These are phyloP conservation scores for Paecilomyces niveus DNA, from an alignment of 2,329 filamentous ascomycete genomes.

Conservation along the genomic window DNA sequence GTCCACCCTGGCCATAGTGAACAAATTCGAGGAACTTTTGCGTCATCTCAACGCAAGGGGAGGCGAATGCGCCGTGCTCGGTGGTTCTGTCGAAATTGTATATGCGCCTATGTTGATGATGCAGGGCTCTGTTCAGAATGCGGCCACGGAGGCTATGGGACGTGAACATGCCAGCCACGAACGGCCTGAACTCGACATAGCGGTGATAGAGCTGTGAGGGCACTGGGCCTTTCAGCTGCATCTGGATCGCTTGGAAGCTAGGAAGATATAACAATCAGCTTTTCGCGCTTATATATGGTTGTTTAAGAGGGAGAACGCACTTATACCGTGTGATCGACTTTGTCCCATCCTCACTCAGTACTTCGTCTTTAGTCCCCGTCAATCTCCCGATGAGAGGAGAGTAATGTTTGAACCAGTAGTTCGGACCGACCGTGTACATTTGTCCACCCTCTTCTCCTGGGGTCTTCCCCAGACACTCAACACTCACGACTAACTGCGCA, in stretches of 20 bases:
- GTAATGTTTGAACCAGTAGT: constrained; percentile 71
- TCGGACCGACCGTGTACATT: constrained; percentile 74
- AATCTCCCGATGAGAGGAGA: constrained; percentile 83
- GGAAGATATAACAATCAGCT: constrained; percentile 3
- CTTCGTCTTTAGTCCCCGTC: constrained; percentile 61
- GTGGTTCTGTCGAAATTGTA: constrained; percentile 83
- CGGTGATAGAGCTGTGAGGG: constrained; percentile 78
- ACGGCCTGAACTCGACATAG: constrained; percentile 86
- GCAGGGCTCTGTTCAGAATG: constrained; percentile 74
- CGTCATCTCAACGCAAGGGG: constrained; percentile 63
- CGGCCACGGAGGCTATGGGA: constrained; percentile 68
- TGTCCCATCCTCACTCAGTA: constrained; percentile 48
- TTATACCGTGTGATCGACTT: constrained; percentile 66
- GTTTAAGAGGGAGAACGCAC: constrained; percentile 41
- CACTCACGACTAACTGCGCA: constrained; percentile 64
- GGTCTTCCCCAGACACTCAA: constrained; percentile 70
- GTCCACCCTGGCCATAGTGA: constrained; percentile 77
- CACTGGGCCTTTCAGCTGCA: constrained; percentile 78
- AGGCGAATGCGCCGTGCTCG: constrained; percentile 60
- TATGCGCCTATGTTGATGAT: constrained; percentile 81
- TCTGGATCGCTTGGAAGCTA: constrained; percentile 87
- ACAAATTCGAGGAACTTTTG: constrained; percentile 77
- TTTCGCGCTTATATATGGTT: neutral
- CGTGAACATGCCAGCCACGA: constrained; percentile 84
- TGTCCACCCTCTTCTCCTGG: constrained; percentile 57